A percentile compares a stretch with the other conserved stretches of the same genome.
Evolutionary conservation across 2,329 filamentous ascomycete genomes (phyloP).

Genomic region (Monosporascus sp.): DNA sequence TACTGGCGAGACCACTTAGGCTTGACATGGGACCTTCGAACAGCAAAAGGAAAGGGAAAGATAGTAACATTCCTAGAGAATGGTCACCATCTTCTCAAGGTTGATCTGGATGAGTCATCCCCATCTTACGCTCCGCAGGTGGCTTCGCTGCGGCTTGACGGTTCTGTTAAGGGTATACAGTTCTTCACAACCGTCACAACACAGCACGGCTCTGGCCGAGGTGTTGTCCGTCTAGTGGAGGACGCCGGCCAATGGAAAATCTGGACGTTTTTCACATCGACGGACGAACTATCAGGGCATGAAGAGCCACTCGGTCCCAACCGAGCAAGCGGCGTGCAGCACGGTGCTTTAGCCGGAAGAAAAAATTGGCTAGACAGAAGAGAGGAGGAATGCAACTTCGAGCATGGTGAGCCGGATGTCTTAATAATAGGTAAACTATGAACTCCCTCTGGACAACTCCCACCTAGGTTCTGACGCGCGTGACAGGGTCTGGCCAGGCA

Average conservation of each 20-base stretch:
- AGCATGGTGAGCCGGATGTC: conserved; percentile 43
- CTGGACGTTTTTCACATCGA: conserved; percentile 48
- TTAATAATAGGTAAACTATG: conserved; percentile 45
- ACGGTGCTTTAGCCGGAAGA: conserved; percentile 39
- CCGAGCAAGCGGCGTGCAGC: conserved; percentile 42
- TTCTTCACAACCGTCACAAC: conserved; percentile 45
- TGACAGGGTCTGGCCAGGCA: conserved; percentile 48
- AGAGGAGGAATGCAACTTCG: conserved; percentile 40
- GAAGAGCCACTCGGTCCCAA: conserved; percentile 36
- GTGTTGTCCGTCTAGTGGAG: conserved; percentile 41
- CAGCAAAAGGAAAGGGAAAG: conserved; percentile 39
- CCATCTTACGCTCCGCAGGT: conserved; percentile 34
- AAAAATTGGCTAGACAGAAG: conserved; percentile 51
- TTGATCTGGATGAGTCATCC: conserved; percentile 35
- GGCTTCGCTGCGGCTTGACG: conserved; percentile 36
- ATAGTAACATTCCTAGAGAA: conserved; percentile 30
- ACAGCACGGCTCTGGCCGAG: conserved; percentile 41
- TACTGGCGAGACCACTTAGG: conserved; percentile 57
- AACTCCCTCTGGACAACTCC: not conserved
- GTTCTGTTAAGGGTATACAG: conserved; percentile 41
- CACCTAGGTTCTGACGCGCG: not conserved
- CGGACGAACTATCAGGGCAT: conserved; percentile 39
- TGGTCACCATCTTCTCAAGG: conserved; percentile 26
- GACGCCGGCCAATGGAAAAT: conserved; percentile 44
- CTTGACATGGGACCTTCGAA: conserved; percentile 51